Evolutionary conservation across 225 moss, liverwort and hornwort genomes (phyloP).

Genomic region (Lunularia cruciata): DNA sequence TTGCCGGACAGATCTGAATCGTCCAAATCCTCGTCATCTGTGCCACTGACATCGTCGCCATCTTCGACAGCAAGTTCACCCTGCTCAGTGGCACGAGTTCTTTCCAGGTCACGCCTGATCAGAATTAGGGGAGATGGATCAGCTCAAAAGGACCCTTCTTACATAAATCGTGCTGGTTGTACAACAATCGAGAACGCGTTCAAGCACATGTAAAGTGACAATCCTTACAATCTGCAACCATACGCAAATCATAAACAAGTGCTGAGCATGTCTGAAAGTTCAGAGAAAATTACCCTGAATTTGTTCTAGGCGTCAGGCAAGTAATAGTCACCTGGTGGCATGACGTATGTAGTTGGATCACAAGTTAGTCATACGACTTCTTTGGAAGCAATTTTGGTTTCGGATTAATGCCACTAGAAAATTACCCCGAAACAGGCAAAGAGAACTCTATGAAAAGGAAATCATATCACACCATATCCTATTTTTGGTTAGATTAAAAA

Average conservation of each 20-base stretch:
- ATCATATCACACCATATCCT: no score
- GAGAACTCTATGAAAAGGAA: no score
- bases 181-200: not conserved
- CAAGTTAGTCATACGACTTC: no score
- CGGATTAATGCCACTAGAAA: no score
- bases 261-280: not conserved
- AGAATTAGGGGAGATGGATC: not conserved
- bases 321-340: slow-evolving; percentile 68
- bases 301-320: slow-evolving; percentile 72
- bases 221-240: not conserved
- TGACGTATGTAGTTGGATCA: not conserved
- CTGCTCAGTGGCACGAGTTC: slow-evolving; percentile 17
- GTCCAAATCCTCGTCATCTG: slow-evolving; percentile 67
- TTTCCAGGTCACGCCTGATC: slow-evolving; percentile 29
- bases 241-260: not conserved
- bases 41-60: slow-evolving; percentile 54
- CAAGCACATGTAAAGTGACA: not conserved
- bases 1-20: slow-evolving; percentile 58
- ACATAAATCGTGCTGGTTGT: not conserved
- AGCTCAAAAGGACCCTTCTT: not conserved
- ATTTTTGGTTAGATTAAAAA: no score
- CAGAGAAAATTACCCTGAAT: slow-evolving; percentile 51
- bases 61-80: slow-evolving; percentile 51
- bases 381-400: no score
- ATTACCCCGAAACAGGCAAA: no score